phyloP scores from a whole-genome alignment of 2,329 filamentous ascomycete genomes.

The Orbilia javanica region DNA sequence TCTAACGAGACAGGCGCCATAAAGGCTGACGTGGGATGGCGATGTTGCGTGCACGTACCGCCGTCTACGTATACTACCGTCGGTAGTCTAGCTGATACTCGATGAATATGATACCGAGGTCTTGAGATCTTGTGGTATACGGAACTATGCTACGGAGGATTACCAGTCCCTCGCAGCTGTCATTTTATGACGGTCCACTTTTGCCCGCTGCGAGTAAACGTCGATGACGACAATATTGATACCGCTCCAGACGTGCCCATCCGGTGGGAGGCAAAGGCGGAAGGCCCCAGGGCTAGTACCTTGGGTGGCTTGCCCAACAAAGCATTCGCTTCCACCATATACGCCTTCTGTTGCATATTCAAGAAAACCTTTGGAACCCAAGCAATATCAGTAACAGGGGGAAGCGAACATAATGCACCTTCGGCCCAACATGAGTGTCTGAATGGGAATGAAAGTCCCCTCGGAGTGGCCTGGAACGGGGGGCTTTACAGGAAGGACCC shows the following conservation, averaged over 20 bases:
- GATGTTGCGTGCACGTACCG: too few relatives aligned
- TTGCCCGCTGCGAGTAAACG: neutral
- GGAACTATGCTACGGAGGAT: neutral
- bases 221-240: slow-evolving; percentile 6
- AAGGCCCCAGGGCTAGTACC: neutral
- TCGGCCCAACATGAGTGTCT: slow-evolving; percentile 21
- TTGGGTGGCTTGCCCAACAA: slow-evolving; percentile 10
- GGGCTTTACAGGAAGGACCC: slow-evolving; percentile 1
- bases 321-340: slow-evolving; percentile 19
- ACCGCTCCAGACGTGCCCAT: slow-evolving; percentile 7
- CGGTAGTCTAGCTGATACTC: neutral
- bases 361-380: slow-evolving; percentile 12
- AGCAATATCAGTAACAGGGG: slow-evolving; percentile 22
- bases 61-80: too few relatives aligned
- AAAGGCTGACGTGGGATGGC: slow-evolving; percentile 17
- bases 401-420: slow-evolving; percentile 21
- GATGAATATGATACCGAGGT: neutral
- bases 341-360: slow-evolving; percentile 1
- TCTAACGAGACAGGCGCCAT: neutral
- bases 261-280: slow-evolving; percentile 7
- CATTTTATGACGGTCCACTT: slow-evolving; percentile 15
- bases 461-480: slow-evolving; percentile 16
- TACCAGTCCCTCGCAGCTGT: slow-evolving; percentile 37
- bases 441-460: slow-evolving; percentile 3
- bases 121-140: neutral